A percentile compares a stretch with the other conserved stretches of the same genome.
Evolutionary conservation across 2,329 filamentous ascomycete genomes (phyloP).

Genomic region (Neopestalotiopsis sp.): DNA sequence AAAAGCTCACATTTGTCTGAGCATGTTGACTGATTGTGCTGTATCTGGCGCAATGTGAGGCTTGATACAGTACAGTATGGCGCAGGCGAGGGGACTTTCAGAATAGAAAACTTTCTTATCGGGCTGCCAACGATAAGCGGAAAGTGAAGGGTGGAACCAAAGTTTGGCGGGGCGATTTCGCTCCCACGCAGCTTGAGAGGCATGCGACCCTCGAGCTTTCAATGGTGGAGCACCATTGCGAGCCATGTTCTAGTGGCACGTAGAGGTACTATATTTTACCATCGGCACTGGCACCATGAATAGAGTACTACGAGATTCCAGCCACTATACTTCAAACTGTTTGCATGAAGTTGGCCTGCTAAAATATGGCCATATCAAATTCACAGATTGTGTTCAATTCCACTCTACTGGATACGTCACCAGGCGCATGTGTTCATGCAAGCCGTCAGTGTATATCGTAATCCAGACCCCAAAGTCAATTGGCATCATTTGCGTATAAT

Average conservation of each 20-base stretch:
- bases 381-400: too few species aligned
- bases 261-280: not conserved
- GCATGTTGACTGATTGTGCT: conserved; percentile 13
- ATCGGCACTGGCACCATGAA: not conserved
- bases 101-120: conserved; percentile 15
- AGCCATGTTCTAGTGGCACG: not conserved
- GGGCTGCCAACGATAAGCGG: conserved; percentile 4
- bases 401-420: too few species aligned
- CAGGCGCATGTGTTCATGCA: too few species aligned
- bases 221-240: not conserved
- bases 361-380: too few species aligned
- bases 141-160: not conserved
- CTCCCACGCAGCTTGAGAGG: not conserved
- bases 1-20: conserved; percentile 21
- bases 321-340: not conserved
- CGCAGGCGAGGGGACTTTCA: conserved; percentile 8
- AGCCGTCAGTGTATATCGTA: too few species aligned
- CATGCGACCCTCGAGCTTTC: not conserved
- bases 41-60: not conserved
- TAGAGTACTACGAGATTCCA: not conserved
- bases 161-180: conserved; percentile 2
- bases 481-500: too few species aligned
- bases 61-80: not conserved
- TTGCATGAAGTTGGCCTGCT: not conserved
- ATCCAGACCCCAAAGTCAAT: too few species aligned